Percentiles rank a stretch among this genome's conserved stretches.
Evolutionary conservation across 306 rosid species (phyloP).

Genomic region (Prosopis cineraria): DNA sequence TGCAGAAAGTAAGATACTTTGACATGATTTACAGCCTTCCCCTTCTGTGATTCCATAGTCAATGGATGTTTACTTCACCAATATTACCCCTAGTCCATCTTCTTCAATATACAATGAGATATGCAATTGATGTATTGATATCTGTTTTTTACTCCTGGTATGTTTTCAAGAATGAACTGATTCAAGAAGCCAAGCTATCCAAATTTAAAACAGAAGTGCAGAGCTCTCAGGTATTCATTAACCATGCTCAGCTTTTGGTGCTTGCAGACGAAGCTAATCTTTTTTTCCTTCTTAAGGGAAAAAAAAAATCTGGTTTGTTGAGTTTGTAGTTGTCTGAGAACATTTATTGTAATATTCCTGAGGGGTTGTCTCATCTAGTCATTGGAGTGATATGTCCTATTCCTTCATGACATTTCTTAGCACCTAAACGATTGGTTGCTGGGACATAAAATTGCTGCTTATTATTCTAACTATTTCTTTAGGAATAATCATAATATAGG

Average conservation of each 20-base stretch:
- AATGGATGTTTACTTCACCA: not conserved
- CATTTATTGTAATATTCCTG: not conserved
- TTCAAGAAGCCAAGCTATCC: conserved; percentile 68
- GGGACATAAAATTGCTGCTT: not conserved
- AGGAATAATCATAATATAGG: conserved; percentile 51
- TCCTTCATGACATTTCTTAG: not conserved
- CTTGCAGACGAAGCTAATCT: not conserved
- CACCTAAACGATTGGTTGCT: not conserved
- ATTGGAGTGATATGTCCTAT: not conserved
- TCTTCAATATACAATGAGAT: not conserved
- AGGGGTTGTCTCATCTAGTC: not conserved
- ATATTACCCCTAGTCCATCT: not conserved
- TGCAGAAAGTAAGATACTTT: conserved; percentile 68
- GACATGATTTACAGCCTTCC: not conserved
- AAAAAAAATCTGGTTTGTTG: not conserved
- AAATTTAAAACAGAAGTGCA: conserved; percentile 78
- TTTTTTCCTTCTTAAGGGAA: too few relatives aligned
- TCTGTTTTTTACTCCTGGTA: conserved; percentile 5
- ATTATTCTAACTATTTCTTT: not conserved
- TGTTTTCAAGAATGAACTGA: conserved; percentile 55
- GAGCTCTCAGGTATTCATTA: conserved; percentile 65
- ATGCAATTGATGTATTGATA: not conserved
- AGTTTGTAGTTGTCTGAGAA: not conserved
- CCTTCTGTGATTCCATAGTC: not conserved
- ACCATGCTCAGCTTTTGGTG: not conserved